Base-by-base conservation (phyloP, 2,329 filamentous ascomycete genomes). In the Fusarium newnesense region DNA sequence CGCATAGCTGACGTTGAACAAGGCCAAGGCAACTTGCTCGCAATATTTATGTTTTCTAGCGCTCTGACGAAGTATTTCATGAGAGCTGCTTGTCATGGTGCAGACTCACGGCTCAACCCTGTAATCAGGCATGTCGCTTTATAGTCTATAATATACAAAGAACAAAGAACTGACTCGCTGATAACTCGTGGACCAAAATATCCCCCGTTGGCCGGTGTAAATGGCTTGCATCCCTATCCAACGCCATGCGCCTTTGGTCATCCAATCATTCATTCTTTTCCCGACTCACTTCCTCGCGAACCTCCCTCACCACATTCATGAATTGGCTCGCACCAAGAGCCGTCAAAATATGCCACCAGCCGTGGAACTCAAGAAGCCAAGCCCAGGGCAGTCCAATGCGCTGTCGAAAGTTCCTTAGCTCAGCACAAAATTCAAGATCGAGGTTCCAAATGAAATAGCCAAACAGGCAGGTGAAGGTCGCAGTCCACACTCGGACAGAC, bases 331-430 rank as follows among this genome's bases (percentile, higher is more conserved):
- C 88, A 2, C 87, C 85, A 26, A 88, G 80, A 1, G 87, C 89
- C 0, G 89, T 91, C 32, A 90, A 80, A 21, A 91, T 79, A 73
- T 91, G 89, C 89, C 89, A 91, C 89, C 89, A 91, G 2, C 88
- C 89, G 74, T 91, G 89, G 19, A 91, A 75, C 79, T 91, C 89
- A 9, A 91, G 77, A 1, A 88, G 39, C 78, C 87, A 89, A 4
- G 85, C 86, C 84, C 83, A 88, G 0, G 89, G 89, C 47, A 89
- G 77, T 0, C 89, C 89, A 5, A 90, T 72, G 0, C 60, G 71
- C 12, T 80, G 79, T 54, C 88, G 85, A 16, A 86, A 70, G 1
- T 71, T 66, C 5, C 87, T 85, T 30, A 91, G 80, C 66, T 84
- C 77, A 0, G 79, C 76, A 73, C 89, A 91, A 18, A 83, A 81